Percentiles rank a stretch among this genome's conserved stretches.
These are phyloP conservation scores for Punica granatum DNA, from an alignment of 345 rosid species.

Conservation along the genomic window DNA sequence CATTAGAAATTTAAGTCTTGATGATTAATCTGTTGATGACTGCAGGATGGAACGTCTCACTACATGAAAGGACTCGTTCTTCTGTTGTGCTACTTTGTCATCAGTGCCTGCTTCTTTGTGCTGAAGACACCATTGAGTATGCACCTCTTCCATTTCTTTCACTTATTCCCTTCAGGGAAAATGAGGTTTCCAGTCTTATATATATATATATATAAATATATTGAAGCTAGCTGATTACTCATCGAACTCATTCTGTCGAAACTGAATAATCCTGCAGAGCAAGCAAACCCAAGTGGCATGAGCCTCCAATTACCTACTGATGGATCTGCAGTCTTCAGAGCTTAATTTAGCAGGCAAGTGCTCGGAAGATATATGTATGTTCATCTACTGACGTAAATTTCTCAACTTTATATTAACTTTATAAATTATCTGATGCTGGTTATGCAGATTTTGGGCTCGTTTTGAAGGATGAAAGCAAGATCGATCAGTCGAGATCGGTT, in stretches of 20 bases:
- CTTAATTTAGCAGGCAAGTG: slow-evolving; percentile 11
- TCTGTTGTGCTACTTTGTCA: slow-evolving; percentile 57
- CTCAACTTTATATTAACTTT: background rate
- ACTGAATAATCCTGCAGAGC: slow-evolving; percentile 11
- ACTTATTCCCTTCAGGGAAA: too few species aligned
- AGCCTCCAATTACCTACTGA: slow-evolving; percentile 15
- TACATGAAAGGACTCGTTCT: slow-evolving; percentile 80
- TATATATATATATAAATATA: too few species aligned
- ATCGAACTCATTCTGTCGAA: background rate
- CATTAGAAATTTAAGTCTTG: background rate
- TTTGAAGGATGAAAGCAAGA: background rate
- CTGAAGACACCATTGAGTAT: slow-evolving; percentile 41
- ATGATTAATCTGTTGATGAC: background rate
- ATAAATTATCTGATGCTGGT: background rate
- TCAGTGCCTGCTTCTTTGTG: slow-evolving; percentile 74
- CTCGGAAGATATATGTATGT: background rate
- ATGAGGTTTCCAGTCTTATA: background rate
- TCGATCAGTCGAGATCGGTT: background rate
- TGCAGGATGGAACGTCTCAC: slow-evolving; percentile 88
- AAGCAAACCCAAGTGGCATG: slow-evolving; percentile 10
- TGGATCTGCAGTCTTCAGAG: slow-evolving; percentile 6
- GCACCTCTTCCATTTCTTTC: background rate
- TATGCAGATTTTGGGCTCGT: background rate
- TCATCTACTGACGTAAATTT: background rate
- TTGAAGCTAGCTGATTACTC: background rate